Evolutionary conservation across 164 flowering plant genomes (phyloP).

Genomic region (Saururus chinensis): DNA sequence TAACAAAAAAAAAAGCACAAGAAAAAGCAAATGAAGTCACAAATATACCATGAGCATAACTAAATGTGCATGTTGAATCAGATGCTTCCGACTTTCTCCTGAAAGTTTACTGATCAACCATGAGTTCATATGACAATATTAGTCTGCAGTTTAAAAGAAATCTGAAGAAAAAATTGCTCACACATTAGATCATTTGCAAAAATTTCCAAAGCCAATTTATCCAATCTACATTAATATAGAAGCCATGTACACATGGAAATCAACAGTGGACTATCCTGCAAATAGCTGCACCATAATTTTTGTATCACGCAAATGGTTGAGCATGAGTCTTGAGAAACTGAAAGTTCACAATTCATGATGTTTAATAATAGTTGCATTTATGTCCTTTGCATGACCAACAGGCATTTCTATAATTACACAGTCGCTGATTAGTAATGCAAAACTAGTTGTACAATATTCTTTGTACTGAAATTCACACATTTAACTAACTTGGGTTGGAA

Average conservation of each 20-base stretch:
- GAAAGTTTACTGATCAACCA: constrained; percentile 21
- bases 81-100: constrained; percentile 13
- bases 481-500: not conserved
- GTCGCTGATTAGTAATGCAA: no score
- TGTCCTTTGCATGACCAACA: not conserved
- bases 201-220: not conserved
- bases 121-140: no score
- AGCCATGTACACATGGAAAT: not conserved
- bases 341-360: no score
- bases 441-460: not conserved
- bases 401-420: no score
- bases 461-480: not conserved
- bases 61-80: constrained; percentile 14
- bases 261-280: not conserved
- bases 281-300: not conserved
- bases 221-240: not conserved
- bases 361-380: not conserved
- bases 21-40: not conserved
- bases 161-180: not conserved
- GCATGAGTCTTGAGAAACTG: no score
- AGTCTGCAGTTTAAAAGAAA: constrained; percentile 3
- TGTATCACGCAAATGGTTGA: no score
- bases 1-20: not conserved
- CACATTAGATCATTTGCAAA: not conserved
- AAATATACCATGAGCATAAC: constrained; percentile 13